Conservation (phyloP, 345 rosid species). For the Cardamine occulta region DNA sequence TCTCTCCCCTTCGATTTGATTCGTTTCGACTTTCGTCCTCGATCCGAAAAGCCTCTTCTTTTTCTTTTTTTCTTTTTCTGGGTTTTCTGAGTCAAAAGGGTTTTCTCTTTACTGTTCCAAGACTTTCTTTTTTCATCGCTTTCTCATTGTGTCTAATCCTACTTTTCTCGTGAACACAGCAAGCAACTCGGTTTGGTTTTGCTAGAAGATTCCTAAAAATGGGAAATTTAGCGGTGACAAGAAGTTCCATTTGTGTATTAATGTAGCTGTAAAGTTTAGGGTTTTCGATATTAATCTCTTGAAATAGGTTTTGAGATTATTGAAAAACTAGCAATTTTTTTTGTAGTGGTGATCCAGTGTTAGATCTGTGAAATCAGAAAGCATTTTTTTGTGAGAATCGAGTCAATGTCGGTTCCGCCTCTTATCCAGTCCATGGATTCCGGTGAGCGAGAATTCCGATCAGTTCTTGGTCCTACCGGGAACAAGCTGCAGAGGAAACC, state of each 20-base stretch:
- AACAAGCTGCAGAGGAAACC: conserved; percentile 60
- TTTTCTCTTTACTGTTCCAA: conserved; percentile 16
- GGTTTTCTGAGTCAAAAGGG: conserved; percentile 40
- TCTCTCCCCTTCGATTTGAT: conserved; percentile 33
- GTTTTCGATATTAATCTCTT: conserved; percentile 13
- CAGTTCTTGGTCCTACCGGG: conserved; percentile 60
- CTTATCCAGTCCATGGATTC: conserved; percentile 56
- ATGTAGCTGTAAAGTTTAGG: conserved; percentile 33
- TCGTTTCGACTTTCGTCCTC: conserved; percentile 46
- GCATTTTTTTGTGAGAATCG: background rate
- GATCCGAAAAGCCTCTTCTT: conserved; percentile 31
- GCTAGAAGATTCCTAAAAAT: conserved; percentile 28
- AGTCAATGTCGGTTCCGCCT: conserved; percentile 64
- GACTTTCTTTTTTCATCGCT: conserved; percentile 1
- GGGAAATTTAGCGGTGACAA: conserved; percentile 14
- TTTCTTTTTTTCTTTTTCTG: conserved; percentile 14
- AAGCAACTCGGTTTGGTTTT: conserved; percentile 24
- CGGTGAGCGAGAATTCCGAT: conserved; percentile 53
- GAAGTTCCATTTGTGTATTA: conserved; percentile 17
- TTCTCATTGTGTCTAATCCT: conserved; percentile 18
- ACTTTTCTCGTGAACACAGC: conserved; percentile 34
- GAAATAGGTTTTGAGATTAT: background rate
- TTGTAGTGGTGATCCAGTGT: conserved; percentile 18
- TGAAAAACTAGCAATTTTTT: background rate
- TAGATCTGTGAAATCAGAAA: conserved; percentile 34